A percentile compares a stretch with the other conserved stretches of the same genome.
Conservation (phyloP, 2,329 filamentous ascomycete species). For the Trichophaea hybrida region DNA sequence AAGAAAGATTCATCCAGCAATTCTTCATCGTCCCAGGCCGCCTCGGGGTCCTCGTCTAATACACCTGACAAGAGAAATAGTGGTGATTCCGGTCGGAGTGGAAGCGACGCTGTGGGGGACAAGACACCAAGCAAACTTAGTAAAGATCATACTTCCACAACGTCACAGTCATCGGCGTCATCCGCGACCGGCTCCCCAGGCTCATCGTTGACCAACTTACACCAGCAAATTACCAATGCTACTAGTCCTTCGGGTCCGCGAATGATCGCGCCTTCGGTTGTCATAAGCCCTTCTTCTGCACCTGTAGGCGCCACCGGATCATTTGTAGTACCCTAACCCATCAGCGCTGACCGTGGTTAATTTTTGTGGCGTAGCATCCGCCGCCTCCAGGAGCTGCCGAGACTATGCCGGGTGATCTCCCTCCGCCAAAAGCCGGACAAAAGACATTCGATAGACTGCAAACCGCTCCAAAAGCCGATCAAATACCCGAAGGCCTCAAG, state of each 20-base stretch:
- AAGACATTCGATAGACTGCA: conserved; percentile 80
- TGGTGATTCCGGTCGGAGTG: conserved; percentile 3
- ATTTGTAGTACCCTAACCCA: conserved; percentile 2
- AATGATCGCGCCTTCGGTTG: conserved; percentile 64
- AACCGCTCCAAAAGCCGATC: conserved; percentile 72
- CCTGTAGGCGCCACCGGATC: conserved; percentile 22
- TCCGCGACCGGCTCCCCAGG: background rate
- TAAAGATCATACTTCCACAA: background rate
- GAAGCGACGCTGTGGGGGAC: conserved; percentile 33
- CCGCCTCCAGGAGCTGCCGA: conserved; percentile 86
- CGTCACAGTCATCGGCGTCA: background rate
- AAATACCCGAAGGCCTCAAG: conserved; percentile 66
- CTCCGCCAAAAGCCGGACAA: conserved; percentile 77
- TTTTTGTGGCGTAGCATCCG: conserved; percentile 49
- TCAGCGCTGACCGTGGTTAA: conserved; percentile 2
- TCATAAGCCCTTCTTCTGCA: conserved; percentile 22
- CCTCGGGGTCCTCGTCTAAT: conserved; percentile 3
- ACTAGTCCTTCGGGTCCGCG: conserved; percentile 24
- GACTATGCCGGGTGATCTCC: conserved; percentile 95
- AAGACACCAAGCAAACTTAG: conserved; percentile 57
- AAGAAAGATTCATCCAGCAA: conserved; percentile 12
- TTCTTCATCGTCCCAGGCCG: conserved; percentile 11
- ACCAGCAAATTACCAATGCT: conserved; percentile 24
- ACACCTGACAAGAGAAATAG: conserved; percentile 6
- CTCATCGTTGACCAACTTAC: conserved; percentile 12